Percentiles rank a stretch among this genome's conserved stretches.
phyloP scores from a whole-genome alignment of 495 filamentous ascomycete genomes.

The Penicillium cinerascens region DNA sequence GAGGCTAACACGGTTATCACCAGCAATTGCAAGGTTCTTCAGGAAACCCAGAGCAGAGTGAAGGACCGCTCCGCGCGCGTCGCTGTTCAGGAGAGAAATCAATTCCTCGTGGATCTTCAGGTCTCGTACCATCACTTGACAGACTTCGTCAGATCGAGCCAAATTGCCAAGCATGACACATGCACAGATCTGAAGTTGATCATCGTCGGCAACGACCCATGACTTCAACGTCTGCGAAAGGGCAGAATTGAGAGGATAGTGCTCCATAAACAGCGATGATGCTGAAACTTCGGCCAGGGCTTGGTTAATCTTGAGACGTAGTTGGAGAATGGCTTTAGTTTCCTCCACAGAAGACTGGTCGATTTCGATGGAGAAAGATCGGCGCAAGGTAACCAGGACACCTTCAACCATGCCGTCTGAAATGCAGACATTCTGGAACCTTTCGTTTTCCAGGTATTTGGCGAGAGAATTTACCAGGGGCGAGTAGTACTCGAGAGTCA shows the following conservation, averaged over 20 bases:
- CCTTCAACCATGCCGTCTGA: slow-evolving; percentile 30
- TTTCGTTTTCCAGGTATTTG: slow-evolving; percentile 36
- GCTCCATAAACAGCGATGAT: slow-evolving; percentile 49
- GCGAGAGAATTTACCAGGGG: slow-evolving; percentile 31
- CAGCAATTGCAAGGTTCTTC: slow-evolving; percentile 73
- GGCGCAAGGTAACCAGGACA: slow-evolving; percentile 30
- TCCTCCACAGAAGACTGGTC: slow-evolving; percentile 42
- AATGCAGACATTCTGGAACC: slow-evolving; percentile 41
- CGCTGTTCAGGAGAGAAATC: slow-evolving; percentile 47
- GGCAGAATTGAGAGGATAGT: slow-evolving; percentile 46
- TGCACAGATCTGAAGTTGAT: slow-evolving; percentile 66
- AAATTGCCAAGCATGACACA: slow-evolving; percentile 77
- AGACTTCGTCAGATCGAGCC: slow-evolving; percentile 65
- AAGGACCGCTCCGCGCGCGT: slow-evolving; percentile 50
- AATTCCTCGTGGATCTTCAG: slow-evolving; percentile 54
- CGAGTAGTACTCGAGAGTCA: slow-evolving; percentile 31
- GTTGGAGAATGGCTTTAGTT: slow-evolving; percentile 47
- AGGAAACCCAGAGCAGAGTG: slow-evolving; percentile 70
- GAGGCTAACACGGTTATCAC: slow-evolving; percentile 56
- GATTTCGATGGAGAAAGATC: slow-evolving; percentile 28
- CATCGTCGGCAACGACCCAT: slow-evolving; percentile 49
- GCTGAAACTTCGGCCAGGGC: slow-evolving; percentile 63
- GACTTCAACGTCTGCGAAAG: slow-evolving; percentile 51
- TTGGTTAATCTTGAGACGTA: slow-evolving; percentile 53
- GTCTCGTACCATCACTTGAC: slow-evolving; percentile 52